Conservation (phyloP, 208 protist genomes). For the Leishmania tropica region DNA sequence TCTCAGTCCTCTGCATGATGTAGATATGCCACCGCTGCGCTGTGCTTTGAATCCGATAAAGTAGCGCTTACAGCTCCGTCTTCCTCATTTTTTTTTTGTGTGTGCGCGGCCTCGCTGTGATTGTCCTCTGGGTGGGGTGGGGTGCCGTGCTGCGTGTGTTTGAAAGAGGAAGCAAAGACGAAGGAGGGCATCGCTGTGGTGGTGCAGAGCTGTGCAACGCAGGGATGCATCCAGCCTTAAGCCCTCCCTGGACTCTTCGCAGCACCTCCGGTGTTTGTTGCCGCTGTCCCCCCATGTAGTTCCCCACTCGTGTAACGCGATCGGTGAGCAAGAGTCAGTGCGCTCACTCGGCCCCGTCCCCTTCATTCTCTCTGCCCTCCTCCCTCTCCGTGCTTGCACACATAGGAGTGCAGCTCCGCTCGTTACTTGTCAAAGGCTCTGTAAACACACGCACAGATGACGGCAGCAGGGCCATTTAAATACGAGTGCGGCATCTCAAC, state of each 20-base stretch:
- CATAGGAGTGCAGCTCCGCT: neutral
- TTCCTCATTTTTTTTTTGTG: neutral
- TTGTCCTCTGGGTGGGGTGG: neutral
- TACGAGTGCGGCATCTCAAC: neutral
- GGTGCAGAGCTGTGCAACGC: neutral
- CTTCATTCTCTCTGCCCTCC: neutral
- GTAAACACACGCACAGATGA: too few species aligned
- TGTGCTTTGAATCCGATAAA: neutral
- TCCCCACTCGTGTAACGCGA: neutral
- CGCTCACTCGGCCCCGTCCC: too few species aligned
- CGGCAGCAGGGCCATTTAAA: neutral
- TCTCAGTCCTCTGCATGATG: neutral
- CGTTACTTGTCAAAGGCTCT: neutral
- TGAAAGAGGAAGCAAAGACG: neutral
- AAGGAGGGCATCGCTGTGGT: too few species aligned
- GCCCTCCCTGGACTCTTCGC: neutral
- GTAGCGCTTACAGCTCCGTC: neutral
- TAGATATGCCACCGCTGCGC: conserved; percentile 3
- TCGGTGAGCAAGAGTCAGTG: neutral
- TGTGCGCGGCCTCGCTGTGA: neutral
- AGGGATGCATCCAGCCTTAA: neutral
- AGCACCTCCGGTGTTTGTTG: neutral
- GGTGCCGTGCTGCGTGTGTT: neutral
- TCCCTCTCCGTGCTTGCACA: too few species aligned
- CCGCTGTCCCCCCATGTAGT: neutral